A percentile compares a stretch with the other conserved stretches of the same genome.
Conservation (phyloP, 192 early-diverging fungal genomes). For the Paraglomus occultum region DNA sequence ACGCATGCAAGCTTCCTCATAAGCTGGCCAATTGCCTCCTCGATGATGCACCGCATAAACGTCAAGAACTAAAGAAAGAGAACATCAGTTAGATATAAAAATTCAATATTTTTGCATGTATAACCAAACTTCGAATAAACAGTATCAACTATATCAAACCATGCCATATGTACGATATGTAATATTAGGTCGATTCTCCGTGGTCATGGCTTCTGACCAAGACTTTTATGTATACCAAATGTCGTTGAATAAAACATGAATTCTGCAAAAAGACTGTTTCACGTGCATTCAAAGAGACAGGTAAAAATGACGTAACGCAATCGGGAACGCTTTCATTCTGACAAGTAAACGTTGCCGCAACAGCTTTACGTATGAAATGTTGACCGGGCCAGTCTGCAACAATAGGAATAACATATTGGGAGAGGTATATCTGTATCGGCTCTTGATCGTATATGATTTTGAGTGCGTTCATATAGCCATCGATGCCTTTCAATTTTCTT, state of each 20-base stretch:
- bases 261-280: background rate
- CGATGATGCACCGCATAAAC: conserved; percentile 17
- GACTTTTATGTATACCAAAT: conserved; percentile 6
- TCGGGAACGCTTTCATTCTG: no score
- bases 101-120: conserved; percentile 20
- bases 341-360: no score
- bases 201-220: conserved; percentile 11
- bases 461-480: background rate
- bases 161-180: background rate
- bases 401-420: conserved; percentile 10
- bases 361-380: background rate
- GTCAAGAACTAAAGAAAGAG: conserved; percentile 10
- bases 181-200: conserved; percentile 18
- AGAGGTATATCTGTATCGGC: conserved; percentile 15
- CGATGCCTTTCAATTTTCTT: background rate
- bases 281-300: conserved; percentile 8
- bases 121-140: conserved; percentile 17
- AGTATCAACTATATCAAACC: conserved; percentile 11
- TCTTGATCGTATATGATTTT: background rate
- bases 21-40: conserved; percentile 13
- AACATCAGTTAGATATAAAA: conserved; percentile 20
- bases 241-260: conserved; percentile 17
- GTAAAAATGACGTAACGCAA: no score
- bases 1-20: conserved; percentile 9
- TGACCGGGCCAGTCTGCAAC: conserved; percentile 2